Evolutionary conservation across 345 rosid genomes (phyloP).

Genomic region (Rhizophora mangle): DNA sequence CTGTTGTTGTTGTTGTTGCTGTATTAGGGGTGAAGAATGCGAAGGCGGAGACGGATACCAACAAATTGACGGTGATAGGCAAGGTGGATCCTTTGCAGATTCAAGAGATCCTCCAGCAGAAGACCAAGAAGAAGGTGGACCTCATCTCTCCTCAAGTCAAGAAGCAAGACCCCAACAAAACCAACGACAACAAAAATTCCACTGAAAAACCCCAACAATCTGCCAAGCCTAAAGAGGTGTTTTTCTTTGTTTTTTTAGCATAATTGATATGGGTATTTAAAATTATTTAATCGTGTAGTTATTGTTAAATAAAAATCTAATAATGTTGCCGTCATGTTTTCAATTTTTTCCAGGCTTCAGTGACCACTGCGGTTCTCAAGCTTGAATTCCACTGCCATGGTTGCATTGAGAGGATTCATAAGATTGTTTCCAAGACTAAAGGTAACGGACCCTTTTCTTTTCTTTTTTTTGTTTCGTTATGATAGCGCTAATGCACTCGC

Average conservation of each 20-base stretch:
- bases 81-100: constrained; percentile 61
- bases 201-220: constrained; percentile 9
- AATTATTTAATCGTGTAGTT: background rate
- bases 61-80: constrained; percentile 70
- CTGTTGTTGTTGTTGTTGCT: background rate
- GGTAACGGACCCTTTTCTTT: constrained; percentile 33
- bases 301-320: too few relatives aligned
- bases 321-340: background rate
- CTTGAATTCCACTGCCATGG: constrained; percentile 66
- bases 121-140: constrained; percentile 61
- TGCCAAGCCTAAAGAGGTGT: constrained; percentile 45
- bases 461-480: background rate
- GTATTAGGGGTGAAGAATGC: constrained; percentile 66
- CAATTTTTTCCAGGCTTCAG: constrained; percentile 40
- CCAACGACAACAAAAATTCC: background rate
- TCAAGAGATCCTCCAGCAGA: constrained; percentile 41
- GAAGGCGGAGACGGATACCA: constrained; percentile 41
- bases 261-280: background rate
- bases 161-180: constrained; percentile 43
- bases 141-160: constrained; percentile 73
- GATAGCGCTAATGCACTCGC: background rate
- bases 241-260: too few relatives aligned
- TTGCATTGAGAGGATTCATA: constrained; percentile 62
- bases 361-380: constrained; percentile 60
- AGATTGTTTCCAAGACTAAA: constrained; percentile 42